Conservation (phyloP, 2,329 filamentous ascomycete genomes). For the Dactylonectria estremocensis region DNA sequence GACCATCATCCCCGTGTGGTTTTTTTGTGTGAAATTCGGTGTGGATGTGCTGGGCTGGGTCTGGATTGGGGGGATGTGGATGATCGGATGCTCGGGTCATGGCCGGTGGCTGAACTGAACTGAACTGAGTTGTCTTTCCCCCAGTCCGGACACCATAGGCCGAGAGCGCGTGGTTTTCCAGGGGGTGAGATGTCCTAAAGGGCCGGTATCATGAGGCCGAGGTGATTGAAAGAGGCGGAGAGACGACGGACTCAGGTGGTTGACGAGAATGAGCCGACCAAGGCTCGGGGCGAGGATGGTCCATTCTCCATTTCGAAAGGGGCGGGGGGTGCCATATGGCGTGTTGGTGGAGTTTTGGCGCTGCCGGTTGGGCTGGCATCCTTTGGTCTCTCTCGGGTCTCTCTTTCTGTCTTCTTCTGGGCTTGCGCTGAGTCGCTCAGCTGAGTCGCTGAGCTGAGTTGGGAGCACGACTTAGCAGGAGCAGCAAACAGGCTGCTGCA, state of each 20-base stretch:
- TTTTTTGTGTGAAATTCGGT: neutral
- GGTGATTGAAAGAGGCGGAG: constrained; percentile 1
- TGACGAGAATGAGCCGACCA: constrained; percentile 33
- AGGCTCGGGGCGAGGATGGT: neutral
- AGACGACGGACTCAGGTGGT: constrained; percentile 23
- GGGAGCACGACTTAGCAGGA: neutral
- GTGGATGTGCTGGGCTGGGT: too few relatives aligned
- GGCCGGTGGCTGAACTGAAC: constrained; percentile 3
- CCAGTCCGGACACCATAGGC: constrained; percentile 37
- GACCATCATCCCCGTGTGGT: constrained; percentile 7
- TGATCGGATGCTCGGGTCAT: constrained; percentile 17
- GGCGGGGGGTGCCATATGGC: constrained; percentile 15
- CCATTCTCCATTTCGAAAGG: constrained; percentile 9
- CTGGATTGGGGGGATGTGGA: constrained; percentile 3
- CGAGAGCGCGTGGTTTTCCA: constrained; percentile 36
- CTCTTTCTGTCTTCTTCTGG: neutral
- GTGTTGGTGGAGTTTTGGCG: neutral
- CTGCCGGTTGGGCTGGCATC: constrained; percentile 7
- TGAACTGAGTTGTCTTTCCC: neutral
- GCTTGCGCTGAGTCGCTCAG: neutral
- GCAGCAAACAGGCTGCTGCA: neutral
- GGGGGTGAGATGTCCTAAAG: neutral
- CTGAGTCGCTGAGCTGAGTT: constrained; percentile 1
- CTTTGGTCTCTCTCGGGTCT: neutral
- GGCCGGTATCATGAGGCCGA: constrained; percentile 35